These are phyloP conservation scores for Penicillium sp. DNA, from an alignment of 2,329 filamentous ascomycete genomes.

Conservation along the genomic window DNA sequence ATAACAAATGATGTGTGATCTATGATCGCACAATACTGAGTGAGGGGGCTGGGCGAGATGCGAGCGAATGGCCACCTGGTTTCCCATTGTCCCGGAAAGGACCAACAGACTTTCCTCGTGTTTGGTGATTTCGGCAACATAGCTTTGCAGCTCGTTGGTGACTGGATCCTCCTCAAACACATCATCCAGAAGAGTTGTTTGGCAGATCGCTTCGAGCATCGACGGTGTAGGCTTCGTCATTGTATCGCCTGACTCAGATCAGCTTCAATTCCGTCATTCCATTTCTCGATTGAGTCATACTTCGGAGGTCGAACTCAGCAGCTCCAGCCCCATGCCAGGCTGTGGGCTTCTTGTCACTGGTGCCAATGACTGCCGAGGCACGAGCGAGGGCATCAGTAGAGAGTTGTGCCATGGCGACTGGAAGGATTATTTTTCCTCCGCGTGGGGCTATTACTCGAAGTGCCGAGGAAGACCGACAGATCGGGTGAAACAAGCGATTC, in stretches of 20 bases:
- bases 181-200: slow-evolving; percentile 77
- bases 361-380: neutral
- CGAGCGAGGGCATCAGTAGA: slow-evolving; percentile 17
- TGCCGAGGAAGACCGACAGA: slow-evolving; percentile 13
- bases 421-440: slow-evolving; percentile 9
- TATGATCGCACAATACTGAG: slow-evolving; percentile 73
- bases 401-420: slow-evolving; percentile 22
- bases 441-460: neutral
- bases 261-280: neutral
- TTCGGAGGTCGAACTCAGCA: slow-evolving; percentile 58
- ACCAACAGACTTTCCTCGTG: slow-evolving; percentile 80
- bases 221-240: slow-evolving; percentile 74
- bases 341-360: slow-evolving; percentile 19
- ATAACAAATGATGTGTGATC: slow-evolving; percentile 70
- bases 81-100: slow-evolving; percentile 90
- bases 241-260: slow-evolving; percentile 56
- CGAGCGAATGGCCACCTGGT: slow-evolving; percentile 78
- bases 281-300: slow-evolving; percentile 28
- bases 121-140: slow-evolving; percentile 69
- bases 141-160: slow-evolving; percentile 72
- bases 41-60: slow-evolving; percentile 79
- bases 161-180: slow-evolving; percentile 78
- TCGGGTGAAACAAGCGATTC: slow-evolving; percentile 15
- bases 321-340: slow-evolving; percentile 50
- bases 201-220: slow-evolving; percentile 78